Percentiles rank a stretch among this genome's conserved stretches.
phyloP scores from a whole-genome alignment of 2,329 filamentous ascomycete species.

The Stemphylium beticola region DNA sequence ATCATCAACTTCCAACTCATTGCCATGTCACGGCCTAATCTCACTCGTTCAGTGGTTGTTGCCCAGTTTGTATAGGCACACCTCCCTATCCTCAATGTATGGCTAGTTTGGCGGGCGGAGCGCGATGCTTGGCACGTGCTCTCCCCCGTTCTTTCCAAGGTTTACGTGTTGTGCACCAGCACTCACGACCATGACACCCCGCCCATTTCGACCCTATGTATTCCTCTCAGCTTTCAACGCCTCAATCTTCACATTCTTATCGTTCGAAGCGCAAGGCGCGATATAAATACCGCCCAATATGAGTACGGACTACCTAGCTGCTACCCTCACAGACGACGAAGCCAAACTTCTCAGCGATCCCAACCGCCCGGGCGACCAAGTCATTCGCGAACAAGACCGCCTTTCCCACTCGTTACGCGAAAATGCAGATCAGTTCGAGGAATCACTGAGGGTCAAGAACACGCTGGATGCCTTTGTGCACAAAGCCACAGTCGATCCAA shows the following conservation, averaged over 20 bases:
- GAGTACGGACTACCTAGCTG: slow-evolving; percentile 25
- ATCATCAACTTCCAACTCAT: not conserved
- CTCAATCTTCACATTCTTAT: slow-evolving; percentile 15
- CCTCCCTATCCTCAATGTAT: not conserved
- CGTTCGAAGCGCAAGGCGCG: slow-evolving; percentile 25
- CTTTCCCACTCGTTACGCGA: not conserved
- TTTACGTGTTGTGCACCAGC: slow-evolving; percentile 19
- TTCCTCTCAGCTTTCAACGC: slow-evolving; percentile 15
- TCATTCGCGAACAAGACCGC: slow-evolving; percentile 18
- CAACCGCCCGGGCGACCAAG: slow-evolving; percentile 20
- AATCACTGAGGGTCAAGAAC: slow-evolving; percentile 37
- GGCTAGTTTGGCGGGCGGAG: not conserved
- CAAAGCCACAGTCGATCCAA: slow-evolving; percentile 24
- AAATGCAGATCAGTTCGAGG: slow-evolving; percentile 5
- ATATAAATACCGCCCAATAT: slow-evolving; percentile 29
- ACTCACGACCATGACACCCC: slow-evolving; percentile 23
- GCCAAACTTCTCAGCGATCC: slow-evolving; percentile 30
- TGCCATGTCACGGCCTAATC: not conserved
- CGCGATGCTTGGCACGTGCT: slow-evolving; percentile 15
- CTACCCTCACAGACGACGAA: slow-evolving; percentile 32
- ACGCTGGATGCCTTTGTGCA: slow-evolving; percentile 40
- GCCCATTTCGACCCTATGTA: slow-evolving; percentile 26
- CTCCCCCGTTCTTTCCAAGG: slow-evolving; percentile 13
- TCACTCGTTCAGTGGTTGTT: not conserved
- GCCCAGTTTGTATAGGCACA: not conserved